phyloP scores from a whole-genome alignment of 305 asterid species.

The Fraxinus velutina region DNA sequence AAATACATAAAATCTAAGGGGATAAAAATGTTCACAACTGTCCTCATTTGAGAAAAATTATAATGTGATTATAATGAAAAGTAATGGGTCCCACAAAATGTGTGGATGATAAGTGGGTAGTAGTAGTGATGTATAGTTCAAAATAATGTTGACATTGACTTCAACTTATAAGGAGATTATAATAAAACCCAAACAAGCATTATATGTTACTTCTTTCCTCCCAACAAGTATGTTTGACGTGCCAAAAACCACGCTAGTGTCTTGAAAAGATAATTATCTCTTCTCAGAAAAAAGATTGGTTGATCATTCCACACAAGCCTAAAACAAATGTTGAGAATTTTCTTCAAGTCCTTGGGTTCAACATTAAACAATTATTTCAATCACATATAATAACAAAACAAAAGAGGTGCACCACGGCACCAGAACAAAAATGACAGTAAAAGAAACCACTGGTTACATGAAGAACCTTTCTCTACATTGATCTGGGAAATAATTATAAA shows the following conservation, averaged over 20 bases:
- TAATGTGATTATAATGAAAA: not conserved
- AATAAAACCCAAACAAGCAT: not conserved
- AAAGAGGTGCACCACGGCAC: not conserved
- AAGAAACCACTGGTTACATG: not conserved
- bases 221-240: not conserved
- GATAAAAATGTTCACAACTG: not conserved
- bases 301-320: not conserved
- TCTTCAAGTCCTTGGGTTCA: not conserved
- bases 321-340: not conserved
- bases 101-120: not conserved
- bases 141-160: not conserved
- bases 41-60: not conserved
- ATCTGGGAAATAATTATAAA: slow-evolving; percentile 16
- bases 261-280: not conserved
- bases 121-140: not conserved
- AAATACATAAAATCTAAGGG: slow-evolving; percentile 9
- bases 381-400: not conserved
- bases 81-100: not conserved
- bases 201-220: not conserved
- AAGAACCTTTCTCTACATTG: slow-evolving; percentile 12
- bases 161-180: not conserved
- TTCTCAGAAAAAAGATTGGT: not conserved
- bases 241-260: not conserved
- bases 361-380: not conserved
- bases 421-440: slow-evolving; percentile 1